Percentiles rank a stretch among this genome's conserved stretches.
phyloP scores from a whole-genome alignment of 139 green algal genomes.

The Chlorella sp. region DNA sequence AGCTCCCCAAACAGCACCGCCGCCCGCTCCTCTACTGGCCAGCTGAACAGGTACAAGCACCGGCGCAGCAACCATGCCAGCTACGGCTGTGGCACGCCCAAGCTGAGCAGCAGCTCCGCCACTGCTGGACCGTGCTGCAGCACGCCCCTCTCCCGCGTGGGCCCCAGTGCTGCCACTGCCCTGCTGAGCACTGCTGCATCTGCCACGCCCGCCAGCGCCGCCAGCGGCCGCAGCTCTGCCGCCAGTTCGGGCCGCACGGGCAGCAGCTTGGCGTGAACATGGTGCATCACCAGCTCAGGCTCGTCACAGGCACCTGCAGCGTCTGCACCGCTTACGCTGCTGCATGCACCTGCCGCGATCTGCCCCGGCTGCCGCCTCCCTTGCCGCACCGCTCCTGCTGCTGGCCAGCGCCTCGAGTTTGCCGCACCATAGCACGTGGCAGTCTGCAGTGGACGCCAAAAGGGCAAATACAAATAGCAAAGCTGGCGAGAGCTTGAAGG shows the following conservation, averaged over 20 bases:
- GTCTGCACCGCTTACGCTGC: too few relatives aligned
- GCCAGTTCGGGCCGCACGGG: neutral
- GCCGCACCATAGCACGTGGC: too few relatives aligned
- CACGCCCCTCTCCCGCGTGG: neutral
- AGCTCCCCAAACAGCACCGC: conserved; percentile 18
- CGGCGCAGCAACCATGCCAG: neutral
- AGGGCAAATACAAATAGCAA: too few relatives aligned
- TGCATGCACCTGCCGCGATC: too few relatives aligned
- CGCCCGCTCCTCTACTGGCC: neutral
- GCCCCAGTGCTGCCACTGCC: neutral
- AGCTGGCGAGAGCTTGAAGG: too few relatives aligned
- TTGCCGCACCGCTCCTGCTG: too few relatives aligned
- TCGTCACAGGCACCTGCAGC: too few relatives aligned
- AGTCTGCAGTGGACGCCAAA: too few relatives aligned
- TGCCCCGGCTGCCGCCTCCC: too few relatives aligned
- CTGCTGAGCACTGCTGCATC: neutral
- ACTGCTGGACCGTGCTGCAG: neutral
- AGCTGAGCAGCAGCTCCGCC: neutral
- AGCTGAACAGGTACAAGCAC: conserved; percentile 8
- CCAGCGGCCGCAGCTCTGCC: neutral
- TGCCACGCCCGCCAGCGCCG: neutral
- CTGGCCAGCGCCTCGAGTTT: too few relatives aligned
- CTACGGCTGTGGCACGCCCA: neutral
- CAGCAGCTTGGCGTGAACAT: neutral
- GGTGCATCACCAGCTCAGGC: neutral